Evolutionary conservation across 306 rosid genomes (phyloP), one percentile per base, ranked within the genome.

Genomic region (Coriaria nepalensis): DNA sequence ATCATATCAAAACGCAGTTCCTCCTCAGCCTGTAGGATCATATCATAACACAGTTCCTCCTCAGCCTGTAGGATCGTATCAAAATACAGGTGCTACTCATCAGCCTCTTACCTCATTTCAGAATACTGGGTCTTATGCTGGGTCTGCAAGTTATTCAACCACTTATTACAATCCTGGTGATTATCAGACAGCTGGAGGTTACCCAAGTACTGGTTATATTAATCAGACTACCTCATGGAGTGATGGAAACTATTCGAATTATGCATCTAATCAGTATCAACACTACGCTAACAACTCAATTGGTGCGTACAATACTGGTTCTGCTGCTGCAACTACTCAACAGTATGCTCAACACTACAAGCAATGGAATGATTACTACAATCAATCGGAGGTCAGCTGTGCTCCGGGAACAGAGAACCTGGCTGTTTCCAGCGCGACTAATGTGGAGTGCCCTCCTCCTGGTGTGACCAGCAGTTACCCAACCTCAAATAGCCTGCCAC

Each of bases 141-240:
- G 83, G 76, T 78, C 98, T 50, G 64, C 96, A 79, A 92, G 79
- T 79, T 85, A 92, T 85, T 75, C 98, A 77, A 82, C 94, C 94
- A 85, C 98, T 92, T 92, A 85, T 66, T 92, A 85, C 98, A 92
- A 85, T 92, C 85, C 98, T 85, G 98, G 81, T 92, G 98, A 92
- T 92, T 85, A 85, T 82, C 98, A 92, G 98, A 92, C 87, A 75
- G 68, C 95, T 62, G 94, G 93, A 69, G 88, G 80, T 64, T 92
- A 85, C 62, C 73, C 76, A 66, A 79, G 75, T 74, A 75, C 77
- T 80, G 45, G 81, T 59, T 92, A 85, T 63, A 73, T 70, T 72
- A 81, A 79, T 64, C 94, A 77, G 70, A 69, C 83, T 10, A 58
- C 79, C 2, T 9, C 63, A 63, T 84, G 97, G 97, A 90, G 64